Evolutionary conservation across 805 yeast genomes (phyloP).

Genomic region (Danielozyma ontarioensis): DNA sequence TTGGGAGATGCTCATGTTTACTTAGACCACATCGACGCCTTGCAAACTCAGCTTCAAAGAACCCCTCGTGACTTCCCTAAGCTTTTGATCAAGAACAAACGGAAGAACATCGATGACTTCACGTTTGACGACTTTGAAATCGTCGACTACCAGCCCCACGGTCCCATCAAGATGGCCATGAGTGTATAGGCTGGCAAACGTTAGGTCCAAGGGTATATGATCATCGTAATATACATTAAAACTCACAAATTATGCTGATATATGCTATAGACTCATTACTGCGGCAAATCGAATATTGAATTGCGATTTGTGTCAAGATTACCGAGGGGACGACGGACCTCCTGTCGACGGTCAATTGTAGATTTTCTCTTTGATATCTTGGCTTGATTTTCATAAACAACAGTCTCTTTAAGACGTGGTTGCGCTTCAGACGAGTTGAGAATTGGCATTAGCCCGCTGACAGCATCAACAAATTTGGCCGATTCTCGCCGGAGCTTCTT

Average conservation of each 20-base stretch:
- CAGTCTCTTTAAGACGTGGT: no score
- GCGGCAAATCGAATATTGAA: neutral
- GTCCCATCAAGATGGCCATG: slow-evolving; percentile 91
- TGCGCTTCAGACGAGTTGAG: no score
- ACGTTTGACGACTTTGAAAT: slow-evolving; percentile 84
- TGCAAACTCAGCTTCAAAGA: slow-evolving; percentile 73
- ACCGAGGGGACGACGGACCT: no score
- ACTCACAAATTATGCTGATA: no score
- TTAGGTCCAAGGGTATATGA: neutral
- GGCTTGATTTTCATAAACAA: no score
- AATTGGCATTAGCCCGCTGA: no score
- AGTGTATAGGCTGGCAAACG: no score
- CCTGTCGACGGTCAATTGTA: no score
- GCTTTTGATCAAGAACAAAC: slow-evolving; percentile 58
- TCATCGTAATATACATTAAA: neutral
- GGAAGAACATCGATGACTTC: slow-evolving; percentile 76
- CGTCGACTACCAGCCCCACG: slow-evolving; percentile 72
- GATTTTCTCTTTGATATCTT: no score
- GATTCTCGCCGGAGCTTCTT: slow-evolving; percentile 66
- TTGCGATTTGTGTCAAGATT: no score
- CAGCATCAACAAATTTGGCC: slow-evolving; percentile 57
- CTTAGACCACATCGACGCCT: slow-evolving; percentile 87
- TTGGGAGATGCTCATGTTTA: slow-evolving; percentile 97
- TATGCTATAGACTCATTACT: neutral
- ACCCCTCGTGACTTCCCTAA: slow-evolving; percentile 78